A percentile compares a stretch with the other conserved stretches of the same genome.
These are phyloP conservation scores for Fonsecaea erecta DNA, from an alignment of 2,329 filamentous ascomycete species.

Conservation along the genomic window DNA sequence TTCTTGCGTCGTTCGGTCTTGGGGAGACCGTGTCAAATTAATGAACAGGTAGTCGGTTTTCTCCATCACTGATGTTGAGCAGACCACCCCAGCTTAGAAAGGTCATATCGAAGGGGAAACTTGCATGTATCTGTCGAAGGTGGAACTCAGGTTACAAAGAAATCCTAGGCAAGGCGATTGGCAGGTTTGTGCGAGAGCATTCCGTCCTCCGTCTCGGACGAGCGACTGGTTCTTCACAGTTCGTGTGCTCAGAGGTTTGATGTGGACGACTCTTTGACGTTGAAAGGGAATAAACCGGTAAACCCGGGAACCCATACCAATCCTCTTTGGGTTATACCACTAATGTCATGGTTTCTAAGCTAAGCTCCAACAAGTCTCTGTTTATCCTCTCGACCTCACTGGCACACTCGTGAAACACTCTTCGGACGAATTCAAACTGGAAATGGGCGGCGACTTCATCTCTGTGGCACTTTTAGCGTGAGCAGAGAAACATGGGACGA, in stretches of 20 bases:
- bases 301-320: neutral
- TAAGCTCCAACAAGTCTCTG: neutral
- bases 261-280: neutral
- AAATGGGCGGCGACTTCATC: neutral
- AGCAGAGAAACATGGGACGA: neutral
- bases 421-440: neutral
- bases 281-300: no score
- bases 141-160: neutral
- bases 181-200: neutral
- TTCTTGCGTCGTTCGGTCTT: neutral
- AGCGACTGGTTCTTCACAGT: neutral
- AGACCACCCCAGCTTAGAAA: neutral
- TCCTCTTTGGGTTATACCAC: constrained; percentile 6
- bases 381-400: neutral
- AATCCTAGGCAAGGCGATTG: neutral
- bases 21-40: neutral
- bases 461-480: neutral
- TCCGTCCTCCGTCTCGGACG: neutral
- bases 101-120: neutral
- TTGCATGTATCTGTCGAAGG: neutral
- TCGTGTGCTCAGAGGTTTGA: neutral
- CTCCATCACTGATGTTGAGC: neutral
- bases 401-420: neutral
- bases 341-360: neutral
- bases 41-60: neutral